These are phyloP conservation scores for Tuber aestivum DNA, from an alignment of 495 filamentous ascomycete genomes.

Conservation along the genomic window DNA sequence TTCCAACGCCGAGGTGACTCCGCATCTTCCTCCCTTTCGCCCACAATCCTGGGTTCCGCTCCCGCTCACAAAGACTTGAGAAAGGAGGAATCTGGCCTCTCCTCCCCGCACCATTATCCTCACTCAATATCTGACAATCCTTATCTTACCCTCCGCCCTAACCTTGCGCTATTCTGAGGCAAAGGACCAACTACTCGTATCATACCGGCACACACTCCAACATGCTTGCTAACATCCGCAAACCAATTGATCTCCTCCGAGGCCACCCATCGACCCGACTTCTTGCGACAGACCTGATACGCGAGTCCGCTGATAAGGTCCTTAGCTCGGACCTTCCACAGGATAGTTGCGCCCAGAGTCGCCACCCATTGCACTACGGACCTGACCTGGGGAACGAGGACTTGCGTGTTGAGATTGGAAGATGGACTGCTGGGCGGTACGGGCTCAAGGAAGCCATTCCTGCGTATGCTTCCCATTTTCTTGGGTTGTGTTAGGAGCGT, in stretches of 20 bases:
- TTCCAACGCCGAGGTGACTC: neutral
- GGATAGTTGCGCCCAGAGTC: constrained; percentile 19
- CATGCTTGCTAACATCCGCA: neutral
- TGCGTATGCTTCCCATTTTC: constrained; percentile 6
- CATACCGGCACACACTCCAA: neutral
- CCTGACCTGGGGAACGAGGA: constrained; percentile 68
- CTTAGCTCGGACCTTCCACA: constrained; percentile 56
- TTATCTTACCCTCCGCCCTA: neutral
- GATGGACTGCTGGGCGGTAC: constrained; percentile 66
- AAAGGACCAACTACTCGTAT: neutral
- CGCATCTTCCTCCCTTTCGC: neutral
- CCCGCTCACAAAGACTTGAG: neutral
- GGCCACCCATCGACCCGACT: constrained; percentile 47
- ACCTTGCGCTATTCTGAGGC: neutral
- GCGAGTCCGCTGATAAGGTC: constrained; percentile 51
- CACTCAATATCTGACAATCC: neutral
- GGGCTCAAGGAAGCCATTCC: constrained; percentile 20
- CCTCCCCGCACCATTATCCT: neutral
- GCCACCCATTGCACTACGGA: constrained; percentile 60
- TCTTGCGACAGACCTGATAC: constrained; percentile 58
- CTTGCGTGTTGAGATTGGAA: constrained; percentile 57
- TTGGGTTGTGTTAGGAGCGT: neutral
- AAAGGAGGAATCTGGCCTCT: neutral
- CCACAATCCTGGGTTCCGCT: neutral
- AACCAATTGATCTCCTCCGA: constrained; percentile 37